Conservation (phyloP, 2,329 filamentous ascomycete genomes). For the Lecanicillium sp. region DNA sequence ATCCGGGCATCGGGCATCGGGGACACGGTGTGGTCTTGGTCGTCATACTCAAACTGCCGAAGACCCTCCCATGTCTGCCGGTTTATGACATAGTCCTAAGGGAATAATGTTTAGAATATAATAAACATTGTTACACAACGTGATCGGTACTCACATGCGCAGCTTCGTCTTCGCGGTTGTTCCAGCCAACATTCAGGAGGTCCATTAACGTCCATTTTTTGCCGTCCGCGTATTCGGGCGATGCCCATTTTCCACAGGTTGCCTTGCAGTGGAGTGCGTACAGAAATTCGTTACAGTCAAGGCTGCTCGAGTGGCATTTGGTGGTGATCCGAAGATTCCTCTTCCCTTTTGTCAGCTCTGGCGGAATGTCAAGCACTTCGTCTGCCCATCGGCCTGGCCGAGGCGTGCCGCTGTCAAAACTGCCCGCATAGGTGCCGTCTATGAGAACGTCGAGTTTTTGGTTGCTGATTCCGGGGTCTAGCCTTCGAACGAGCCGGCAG, state of each 20-base stretch:
- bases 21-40: not conserved
- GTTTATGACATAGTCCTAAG: not conserved
- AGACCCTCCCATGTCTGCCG: not conserved
- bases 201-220: conserved; percentile 1
- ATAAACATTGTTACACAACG: not conserved
- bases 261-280: not conserved
- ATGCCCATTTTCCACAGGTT: not conserved
- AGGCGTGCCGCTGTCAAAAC: not conserved
- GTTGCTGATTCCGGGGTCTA: not conserved
- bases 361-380: not conserved
- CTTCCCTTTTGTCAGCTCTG: not conserved
- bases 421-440: not conserved
- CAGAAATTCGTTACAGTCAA: conserved; percentile 1
- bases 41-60: not conserved
- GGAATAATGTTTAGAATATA: not conserved
- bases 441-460: not conserved
- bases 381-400: not conserved
- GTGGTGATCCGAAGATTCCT: not conserved
- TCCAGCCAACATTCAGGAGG: not conserved
- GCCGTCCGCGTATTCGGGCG: not conserved
- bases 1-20: not conserved
- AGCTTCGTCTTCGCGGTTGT: not conserved
- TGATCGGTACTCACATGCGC: conserved; percentile 1
- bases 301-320: not conserved
- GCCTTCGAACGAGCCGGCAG: not conserved